phyloP scores from a whole-genome alignment of 2,329 filamentous ascomycete genomes.

The Calonectria pauciramosa region DNA sequence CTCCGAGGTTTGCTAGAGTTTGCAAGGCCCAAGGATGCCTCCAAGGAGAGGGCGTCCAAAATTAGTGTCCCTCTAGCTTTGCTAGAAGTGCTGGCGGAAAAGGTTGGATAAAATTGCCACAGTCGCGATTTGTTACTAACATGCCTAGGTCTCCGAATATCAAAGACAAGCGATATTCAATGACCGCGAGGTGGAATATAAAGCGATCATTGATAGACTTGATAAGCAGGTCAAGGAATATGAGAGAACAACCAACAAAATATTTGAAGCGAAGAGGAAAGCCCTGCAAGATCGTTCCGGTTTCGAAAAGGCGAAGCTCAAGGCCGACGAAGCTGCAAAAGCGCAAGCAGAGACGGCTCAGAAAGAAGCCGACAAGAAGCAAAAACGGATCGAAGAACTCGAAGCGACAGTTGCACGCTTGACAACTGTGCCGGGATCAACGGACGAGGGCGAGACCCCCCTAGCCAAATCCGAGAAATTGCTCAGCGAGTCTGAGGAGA shows the following conservation, averaged over 20 bases:
- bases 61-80: constrained; percentile 48
- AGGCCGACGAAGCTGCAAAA: constrained; percentile 51
- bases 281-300: constrained; percentile 65
- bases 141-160: constrained; percentile 47
- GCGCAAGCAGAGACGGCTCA: constrained; percentile 43
- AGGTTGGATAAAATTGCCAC: constrained; percentile 46
- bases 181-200: constrained; percentile 53
- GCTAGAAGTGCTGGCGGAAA: constrained; percentile 56
- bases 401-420: constrained; percentile 50
- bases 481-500: constrained; percentile 53
- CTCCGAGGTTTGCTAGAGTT: constrained; percentile 48
- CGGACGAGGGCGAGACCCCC: constrained; percentile 42
- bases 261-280: constrained; percentile 62
- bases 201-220: constrained; percentile 58
- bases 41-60: constrained; percentile 35
- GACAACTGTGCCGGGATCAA: constrained; percentile 39
- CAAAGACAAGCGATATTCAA: constrained; percentile 44
- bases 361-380: constrained; percentile 54
- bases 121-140: constrained; percentile 32
- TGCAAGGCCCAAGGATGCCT: constrained; percentile 28
- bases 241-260: constrained; percentile 57
- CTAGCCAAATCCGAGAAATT: constrained; percentile 47
- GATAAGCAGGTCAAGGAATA: constrained; percentile 62
- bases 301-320: constrained; percentile 62
- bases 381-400: constrained; percentile 54